Conservation (phyloP, 2,329 filamentous ascomycete species). For the Coniochaeta pulveracea region DNA sequence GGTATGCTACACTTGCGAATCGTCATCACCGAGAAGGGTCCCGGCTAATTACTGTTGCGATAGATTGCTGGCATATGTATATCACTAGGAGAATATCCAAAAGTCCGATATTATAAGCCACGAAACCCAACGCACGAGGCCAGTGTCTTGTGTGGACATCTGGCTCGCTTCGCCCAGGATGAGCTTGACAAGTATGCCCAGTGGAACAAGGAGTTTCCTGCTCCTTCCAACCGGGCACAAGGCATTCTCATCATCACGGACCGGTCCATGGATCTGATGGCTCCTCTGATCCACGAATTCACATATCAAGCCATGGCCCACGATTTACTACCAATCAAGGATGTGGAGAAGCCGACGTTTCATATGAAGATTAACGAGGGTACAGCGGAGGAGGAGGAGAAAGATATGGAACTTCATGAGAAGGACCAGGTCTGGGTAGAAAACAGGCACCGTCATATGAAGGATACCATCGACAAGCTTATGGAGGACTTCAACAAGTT, state of each 20-base stretch:
- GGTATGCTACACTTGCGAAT: slow-evolving; percentile 33
- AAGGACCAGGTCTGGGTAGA: slow-evolving; percentile 93
- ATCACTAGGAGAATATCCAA: slow-evolving; percentile 84
- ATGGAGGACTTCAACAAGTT: slow-evolving; percentile 91
- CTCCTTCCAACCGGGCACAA: slow-evolving; percentile 64
- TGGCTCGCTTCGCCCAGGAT: slow-evolving; percentile 84
- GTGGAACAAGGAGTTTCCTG: slow-evolving; percentile 75
- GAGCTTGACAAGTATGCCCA: slow-evolving; percentile 85
- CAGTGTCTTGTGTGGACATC: slow-evolving; percentile 71
- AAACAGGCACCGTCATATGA: slow-evolving; percentile 93
- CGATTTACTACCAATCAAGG: slow-evolving; percentile 79
- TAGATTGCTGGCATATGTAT: slow-evolving; percentile 82
- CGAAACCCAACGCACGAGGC: slow-evolving; percentile 71
- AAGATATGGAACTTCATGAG: slow-evolving; percentile 84
- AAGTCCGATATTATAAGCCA: slow-evolving; percentile 83
- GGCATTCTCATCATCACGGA: slow-evolving; percentile 81
- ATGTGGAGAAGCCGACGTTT: slow-evolving; percentile 81
- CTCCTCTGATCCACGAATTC: slow-evolving; percentile 87
- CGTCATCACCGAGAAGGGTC: not conserved
- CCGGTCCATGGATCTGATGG: slow-evolving; percentile 81
- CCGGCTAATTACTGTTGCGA: not conserved
- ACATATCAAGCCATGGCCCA: slow-evolving; percentile 98
- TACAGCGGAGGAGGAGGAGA: slow-evolving; percentile 57
- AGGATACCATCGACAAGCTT: slow-evolving; percentile 88
- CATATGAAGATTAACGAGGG: slow-evolving; percentile 71